Evolutionary conservation across 805 yeast species (phyloP).

Genomic region (Ascoidea tarda): DNA sequence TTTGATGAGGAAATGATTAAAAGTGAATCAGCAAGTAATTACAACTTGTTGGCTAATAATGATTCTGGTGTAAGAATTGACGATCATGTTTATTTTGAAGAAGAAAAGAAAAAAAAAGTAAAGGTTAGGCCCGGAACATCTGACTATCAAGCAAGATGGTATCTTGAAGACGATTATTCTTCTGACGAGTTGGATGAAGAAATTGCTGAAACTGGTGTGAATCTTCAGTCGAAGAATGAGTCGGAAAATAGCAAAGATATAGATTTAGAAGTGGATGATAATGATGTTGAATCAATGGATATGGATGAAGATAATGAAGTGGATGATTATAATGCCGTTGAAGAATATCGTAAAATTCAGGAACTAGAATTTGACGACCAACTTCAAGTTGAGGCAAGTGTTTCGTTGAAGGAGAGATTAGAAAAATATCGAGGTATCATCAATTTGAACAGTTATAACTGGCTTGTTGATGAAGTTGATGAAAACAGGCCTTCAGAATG

Average conservation of each 20-base stretch:
- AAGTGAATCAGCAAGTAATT: background rate
- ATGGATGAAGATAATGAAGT: slow-evolving; percentile 64
- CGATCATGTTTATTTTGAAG: too few relatives aligned
- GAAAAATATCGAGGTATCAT: slow-evolving; percentile 78
- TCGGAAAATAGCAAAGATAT: slow-evolving; percentile 25
- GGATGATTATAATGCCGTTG: slow-evolving; percentile 59
- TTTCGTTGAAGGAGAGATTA: slow-evolving; percentile 62
- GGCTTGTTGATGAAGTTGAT: slow-evolving; percentile 84
- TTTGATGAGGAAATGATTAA: background rate
- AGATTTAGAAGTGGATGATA: slow-evolving; percentile 24
- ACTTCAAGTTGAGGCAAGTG: slow-evolving; percentile 67
- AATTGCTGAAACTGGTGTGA: slow-evolving; percentile 3
- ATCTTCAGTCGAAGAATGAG: slow-evolving; percentile 26
- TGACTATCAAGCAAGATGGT: slow-evolving; percentile 72
- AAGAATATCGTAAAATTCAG: slow-evolving; percentile 45
- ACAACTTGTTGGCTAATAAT: background rate
- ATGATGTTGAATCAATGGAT: slow-evolving; percentile 30
- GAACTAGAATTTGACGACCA: slow-evolving; percentile 95
- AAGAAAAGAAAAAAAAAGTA: slow-evolving; percentile 13
- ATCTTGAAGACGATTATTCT: slow-evolving; percentile 36
- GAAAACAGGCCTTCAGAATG: slow-evolving; percentile 65
- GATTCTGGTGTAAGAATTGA: background rate
- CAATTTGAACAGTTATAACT: slow-evolving; percentile 61
- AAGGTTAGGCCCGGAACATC: slow-evolving; percentile 66
- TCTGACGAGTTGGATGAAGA: slow-evolving; percentile 18